Percentiles rank a stretch among this genome's conserved stretches.
Conservation (phyloP, 148 eudicot genomes). For the Rhododendron henanense region DNA sequence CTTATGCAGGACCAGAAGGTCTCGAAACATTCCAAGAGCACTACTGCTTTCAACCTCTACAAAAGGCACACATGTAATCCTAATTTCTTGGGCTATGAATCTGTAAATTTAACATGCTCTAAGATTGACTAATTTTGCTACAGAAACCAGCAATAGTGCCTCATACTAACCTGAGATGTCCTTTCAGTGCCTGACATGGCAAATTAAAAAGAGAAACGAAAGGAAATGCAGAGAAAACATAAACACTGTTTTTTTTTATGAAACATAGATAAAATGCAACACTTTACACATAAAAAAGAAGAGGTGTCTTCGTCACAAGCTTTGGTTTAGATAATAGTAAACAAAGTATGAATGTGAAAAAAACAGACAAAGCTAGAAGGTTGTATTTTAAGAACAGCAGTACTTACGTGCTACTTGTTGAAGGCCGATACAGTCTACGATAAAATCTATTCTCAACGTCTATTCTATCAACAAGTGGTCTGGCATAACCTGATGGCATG, state of each 20-base stretch:
- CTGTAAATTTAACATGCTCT: not conserved
- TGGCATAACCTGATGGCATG: slow-evolving; percentile 73
- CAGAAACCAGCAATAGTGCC: not conserved
- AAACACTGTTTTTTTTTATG: not conserved
- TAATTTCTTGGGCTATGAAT: not conserved
- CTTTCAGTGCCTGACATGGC: not conserved
- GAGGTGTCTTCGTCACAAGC: not conserved
- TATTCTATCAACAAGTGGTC: slow-evolving; percentile 91
- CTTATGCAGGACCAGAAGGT: not conserved
- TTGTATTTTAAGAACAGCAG: slow-evolving; percentile 4
- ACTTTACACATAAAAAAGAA: not conserved
- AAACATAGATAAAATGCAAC: not conserved
- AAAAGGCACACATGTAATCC: not conserved
- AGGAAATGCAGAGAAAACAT: not conserved
- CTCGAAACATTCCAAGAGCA: not conserved
- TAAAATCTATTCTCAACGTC: slow-evolving; percentile 55
- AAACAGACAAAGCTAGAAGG: not conserved
- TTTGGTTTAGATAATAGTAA: not conserved
- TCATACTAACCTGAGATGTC: not conserved
- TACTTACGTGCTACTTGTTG: slow-evolving; percentile 88
- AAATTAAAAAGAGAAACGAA: not conserved
- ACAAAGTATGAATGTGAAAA: not conserved
- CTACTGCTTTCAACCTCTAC: not conserved
- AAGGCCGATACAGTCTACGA: slow-evolving; percentile 74
- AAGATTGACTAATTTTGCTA: not conserved